phyloP scores from a whole-genome alignment of 2,329 filamentous ascomycete species.

The Periconia sp. region DNA sequence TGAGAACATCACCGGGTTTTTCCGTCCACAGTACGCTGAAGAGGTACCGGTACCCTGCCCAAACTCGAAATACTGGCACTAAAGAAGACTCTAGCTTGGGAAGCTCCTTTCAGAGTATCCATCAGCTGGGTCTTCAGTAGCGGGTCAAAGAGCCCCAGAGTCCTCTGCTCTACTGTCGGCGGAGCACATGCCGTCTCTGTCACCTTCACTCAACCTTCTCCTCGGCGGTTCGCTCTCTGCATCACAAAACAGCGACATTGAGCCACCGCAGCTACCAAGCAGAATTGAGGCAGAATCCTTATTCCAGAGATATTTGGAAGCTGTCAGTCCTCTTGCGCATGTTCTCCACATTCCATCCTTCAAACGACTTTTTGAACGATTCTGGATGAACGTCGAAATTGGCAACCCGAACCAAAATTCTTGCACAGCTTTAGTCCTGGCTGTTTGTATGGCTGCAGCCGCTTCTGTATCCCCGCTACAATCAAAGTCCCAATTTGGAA shows the following conservation, averaged over 20 bases:
- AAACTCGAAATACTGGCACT: not conserved
- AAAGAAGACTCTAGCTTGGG: slow-evolving; percentile 37
- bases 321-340: slow-evolving; percentile 46
- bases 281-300: slow-evolving; percentile 44
- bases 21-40: slow-evolving; percentile 48
- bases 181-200: slow-evolving; percentile 45
- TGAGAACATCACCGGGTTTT: slow-evolving; percentile 47
- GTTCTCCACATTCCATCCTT: slow-evolving; percentile 46
- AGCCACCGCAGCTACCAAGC: slow-evolving; percentile 39
- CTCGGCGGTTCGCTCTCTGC: slow-evolving; percentile 38
- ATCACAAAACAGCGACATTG: slow-evolving; percentile 35
- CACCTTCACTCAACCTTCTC: slow-evolving; percentile 42
- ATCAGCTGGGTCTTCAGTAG: slow-evolving; percentile 36
- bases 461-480: slow-evolving; percentile 45
- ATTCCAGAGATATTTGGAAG: slow-evolving; percentile 41
- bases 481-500: slow-evolving; percentile 47
- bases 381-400: slow-evolving; percentile 46
- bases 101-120: slow-evolving; percentile 45
- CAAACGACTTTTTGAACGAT: slow-evolving; percentile 44
- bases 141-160: slow-evolving; percentile 43
- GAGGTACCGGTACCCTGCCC: slow-evolving; percentile 39
- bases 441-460: slow-evolving; percentile 46
- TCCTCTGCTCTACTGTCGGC: slow-evolving; percentile 43
- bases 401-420: slow-evolving; percentile 44
- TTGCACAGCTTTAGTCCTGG: slow-evolving; percentile 43